Conservation (phyloP, 192 early-diverging fungal genomes). For the Coemansia sp. region DNA sequence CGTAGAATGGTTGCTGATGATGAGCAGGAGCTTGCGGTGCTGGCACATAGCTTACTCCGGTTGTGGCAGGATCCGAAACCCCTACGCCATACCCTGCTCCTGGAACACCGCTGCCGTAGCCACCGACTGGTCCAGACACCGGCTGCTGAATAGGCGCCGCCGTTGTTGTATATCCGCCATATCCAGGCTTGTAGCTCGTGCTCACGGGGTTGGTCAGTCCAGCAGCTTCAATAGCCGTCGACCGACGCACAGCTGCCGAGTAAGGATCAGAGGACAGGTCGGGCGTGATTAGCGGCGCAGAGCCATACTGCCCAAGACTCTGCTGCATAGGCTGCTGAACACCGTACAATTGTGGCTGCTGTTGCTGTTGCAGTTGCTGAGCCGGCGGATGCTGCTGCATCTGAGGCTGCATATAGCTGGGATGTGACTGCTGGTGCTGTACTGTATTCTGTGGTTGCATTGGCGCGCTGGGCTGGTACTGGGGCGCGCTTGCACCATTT, state of each 20-base stretch:
- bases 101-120: conserved; percentile 10
- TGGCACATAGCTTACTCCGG: conserved; percentile 23
- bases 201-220: conserved; percentile 10
- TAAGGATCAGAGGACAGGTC: conserved; percentile 33
- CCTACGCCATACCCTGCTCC: conserved; percentile 8
- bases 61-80: conserved; percentile 9
- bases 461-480: conserved; percentile 46
- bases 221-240: conserved; percentile 23
- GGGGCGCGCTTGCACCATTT: conserved; percentile 18
- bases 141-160: conserved; percentile 24
- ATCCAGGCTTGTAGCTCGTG: conserved; percentile 36
- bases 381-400: conserved; percentile 32
- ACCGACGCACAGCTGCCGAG: conserved; percentile 26
- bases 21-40: conserved; percentile 6
- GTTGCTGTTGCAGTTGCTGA: conserved; percentile 18
- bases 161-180: conserved; percentile 36
- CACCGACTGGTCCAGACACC: conserved; percentile 6
- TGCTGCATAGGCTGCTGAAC: conserved; percentile 15
- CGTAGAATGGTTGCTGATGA: conserved; percentile 25
- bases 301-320: conserved; percentile 9
- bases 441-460: conserved; percentile 17
- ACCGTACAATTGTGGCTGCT: conserved; percentile 3
- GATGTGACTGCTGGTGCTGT: conserved; percentile 18
- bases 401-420: conserved; percentile 7
- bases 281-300: conserved; percentile 6